Conservation (phyloP, 495 filamentous ascomycete species). For the Aspergillus cristatus region DNA sequence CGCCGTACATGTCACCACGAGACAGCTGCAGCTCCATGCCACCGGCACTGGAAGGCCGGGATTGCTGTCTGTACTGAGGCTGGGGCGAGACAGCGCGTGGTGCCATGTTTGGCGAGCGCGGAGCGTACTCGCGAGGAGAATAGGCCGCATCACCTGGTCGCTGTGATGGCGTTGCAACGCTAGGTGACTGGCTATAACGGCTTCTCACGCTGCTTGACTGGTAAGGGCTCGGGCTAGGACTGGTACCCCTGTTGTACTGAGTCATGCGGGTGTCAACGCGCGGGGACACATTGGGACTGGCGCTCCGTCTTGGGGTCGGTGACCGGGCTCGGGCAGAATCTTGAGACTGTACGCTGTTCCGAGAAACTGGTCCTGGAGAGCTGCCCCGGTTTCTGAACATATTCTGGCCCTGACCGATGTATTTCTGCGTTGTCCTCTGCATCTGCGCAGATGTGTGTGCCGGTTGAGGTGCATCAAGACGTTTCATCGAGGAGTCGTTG, state of each 20-base stretch:
- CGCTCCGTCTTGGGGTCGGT: conserved; percentile 46
- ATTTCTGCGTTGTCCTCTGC: conserved; percentile 85
- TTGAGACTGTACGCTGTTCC: conserved; percentile 20
- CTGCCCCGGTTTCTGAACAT: conserved; percentile 55
- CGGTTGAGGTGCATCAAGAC: conserved; percentile 82
- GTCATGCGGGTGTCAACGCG: conserved; percentile 31
- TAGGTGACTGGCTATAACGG: conserved; percentile 33
- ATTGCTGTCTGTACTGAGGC: conserved; percentile 47
- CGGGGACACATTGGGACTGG: conserved; percentile 39
- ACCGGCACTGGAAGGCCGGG: conserved; percentile 55
- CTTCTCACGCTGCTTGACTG: conserved; percentile 34
- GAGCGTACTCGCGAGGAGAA: conserved; percentile 23
- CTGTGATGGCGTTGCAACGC: conserved; percentile 28
- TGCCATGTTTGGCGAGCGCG: conserved; percentile 12
- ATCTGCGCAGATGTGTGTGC: conserved; percentile 88
- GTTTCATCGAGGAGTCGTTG: conserved; percentile 58
- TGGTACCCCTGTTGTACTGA: conserved; percentile 28
- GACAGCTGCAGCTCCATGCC: conserved; percentile 81
- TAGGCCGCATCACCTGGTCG: conserved; percentile 49
- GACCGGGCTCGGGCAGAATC: conserved; percentile 37
- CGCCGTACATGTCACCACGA: conserved; percentile 38
- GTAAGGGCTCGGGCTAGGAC: conserved; percentile 27
- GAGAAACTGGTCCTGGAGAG: conserved; percentile 20
- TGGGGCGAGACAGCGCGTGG: conserved; percentile 48
- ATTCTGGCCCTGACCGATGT: conserved; percentile 69